Percentiles rank a stretch among this genome's conserved stretches.
Evolutionary conservation across 306 rosid genomes (phyloP).

Genomic region (Quillaja saponaria): DNA sequence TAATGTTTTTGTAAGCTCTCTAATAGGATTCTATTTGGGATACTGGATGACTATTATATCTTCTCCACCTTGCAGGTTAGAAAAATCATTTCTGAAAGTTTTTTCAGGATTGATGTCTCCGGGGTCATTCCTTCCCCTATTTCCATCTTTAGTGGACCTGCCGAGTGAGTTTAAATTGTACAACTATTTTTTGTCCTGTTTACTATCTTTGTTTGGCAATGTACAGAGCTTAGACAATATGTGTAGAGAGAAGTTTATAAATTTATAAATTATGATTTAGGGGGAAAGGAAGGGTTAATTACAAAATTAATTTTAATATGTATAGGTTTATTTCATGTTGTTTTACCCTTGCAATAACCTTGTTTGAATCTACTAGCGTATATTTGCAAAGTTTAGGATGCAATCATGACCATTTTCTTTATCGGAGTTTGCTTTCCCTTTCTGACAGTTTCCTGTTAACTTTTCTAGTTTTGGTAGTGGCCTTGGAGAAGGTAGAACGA

Average conservation of each 20-base stretch:
- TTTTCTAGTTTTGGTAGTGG: constrained; percentile 76
- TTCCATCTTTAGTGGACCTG: constrained; percentile 74
- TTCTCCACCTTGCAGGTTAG: constrained; percentile 75
- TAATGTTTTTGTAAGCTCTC: too few relatives aligned
- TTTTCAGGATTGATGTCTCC: constrained; percentile 82
- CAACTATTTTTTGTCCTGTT: constrained; percentile 8
- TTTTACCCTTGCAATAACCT: constrained; percentile 11
- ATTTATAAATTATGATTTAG: too few relatives aligned
- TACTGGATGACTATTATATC: constrained; percentile 20
- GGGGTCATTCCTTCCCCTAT: constrained; percentile 88
- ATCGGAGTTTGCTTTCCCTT: constrained; percentile 8
- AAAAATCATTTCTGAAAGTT: constrained; percentile 62
- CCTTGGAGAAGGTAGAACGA: constrained; percentile 86
- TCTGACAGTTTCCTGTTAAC: constrained; percentile 30
- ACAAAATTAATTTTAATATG: too few relatives aligned
- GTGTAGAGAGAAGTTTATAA: too few relatives aligned
- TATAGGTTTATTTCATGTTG: constrained; percentile 1
- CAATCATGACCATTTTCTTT: constrained; percentile 2
- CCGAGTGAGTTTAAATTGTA: constrained; percentile 66
- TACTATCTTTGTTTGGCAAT: constrained; percentile 11
- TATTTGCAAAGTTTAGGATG: constrained; percentile 11
- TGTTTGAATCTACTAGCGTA: constrained; percentile 3
- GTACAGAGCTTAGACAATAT: too few relatives aligned
- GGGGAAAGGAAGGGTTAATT: too few relatives aligned
- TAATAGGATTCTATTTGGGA: too few relatives aligned